phyloP scores from a whole-genome alignment of 768 basidiomycete genomes.

The Rhodocollybia butyracea region DNA sequence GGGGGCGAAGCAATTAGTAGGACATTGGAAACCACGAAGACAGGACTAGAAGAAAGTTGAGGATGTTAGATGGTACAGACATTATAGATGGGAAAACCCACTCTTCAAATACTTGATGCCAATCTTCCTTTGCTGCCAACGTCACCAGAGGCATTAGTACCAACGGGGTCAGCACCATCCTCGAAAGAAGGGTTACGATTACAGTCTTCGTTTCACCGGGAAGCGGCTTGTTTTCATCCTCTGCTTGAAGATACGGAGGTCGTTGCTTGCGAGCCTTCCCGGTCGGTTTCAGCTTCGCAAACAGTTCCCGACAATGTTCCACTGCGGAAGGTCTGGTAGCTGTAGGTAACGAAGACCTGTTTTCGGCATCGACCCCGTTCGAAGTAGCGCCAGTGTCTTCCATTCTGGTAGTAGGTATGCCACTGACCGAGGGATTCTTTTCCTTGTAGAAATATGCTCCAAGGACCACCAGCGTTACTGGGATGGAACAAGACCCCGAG shows the following conservation, averaged over 20 bases:
- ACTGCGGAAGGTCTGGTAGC: conserved; percentile 21
- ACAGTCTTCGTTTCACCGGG: conserved; percentile 83
- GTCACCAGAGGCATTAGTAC: conserved; percentile 76
- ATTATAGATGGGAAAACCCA: too few relatives aligned
- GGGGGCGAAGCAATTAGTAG: conserved; percentile 82
- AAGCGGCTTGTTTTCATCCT: conserved; percentile 13
- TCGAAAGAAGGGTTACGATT: conserved; percentile 71
- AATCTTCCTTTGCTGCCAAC: conserved; percentile 52
- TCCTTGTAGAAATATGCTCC: conserved; percentile 83
- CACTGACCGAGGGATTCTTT: background rate
- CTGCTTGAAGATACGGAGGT: conserved; percentile 4
- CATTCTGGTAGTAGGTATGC: background rate
- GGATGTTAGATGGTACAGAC: too few relatives aligned
- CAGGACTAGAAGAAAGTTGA: conserved; percentile 52
- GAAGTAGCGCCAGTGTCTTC: background rate
- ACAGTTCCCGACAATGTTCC: conserved; percentile 40
- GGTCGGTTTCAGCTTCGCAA: conserved; percentile 21
- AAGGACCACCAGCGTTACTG: conserved; percentile 86
- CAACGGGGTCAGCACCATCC: conserved; percentile 86
- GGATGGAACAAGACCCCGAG: conserved; percentile 80
- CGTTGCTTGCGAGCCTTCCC: conserved; percentile 14
- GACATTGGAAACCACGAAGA: conserved; percentile 83
- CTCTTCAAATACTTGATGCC: conserved; percentile 72
- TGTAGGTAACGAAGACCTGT: background rate
- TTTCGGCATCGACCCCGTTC: conserved; percentile 2